Conservation (phyloP, 495 filamentous ascomycete genomes). For the Talaromyces stipitatus region DNA sequence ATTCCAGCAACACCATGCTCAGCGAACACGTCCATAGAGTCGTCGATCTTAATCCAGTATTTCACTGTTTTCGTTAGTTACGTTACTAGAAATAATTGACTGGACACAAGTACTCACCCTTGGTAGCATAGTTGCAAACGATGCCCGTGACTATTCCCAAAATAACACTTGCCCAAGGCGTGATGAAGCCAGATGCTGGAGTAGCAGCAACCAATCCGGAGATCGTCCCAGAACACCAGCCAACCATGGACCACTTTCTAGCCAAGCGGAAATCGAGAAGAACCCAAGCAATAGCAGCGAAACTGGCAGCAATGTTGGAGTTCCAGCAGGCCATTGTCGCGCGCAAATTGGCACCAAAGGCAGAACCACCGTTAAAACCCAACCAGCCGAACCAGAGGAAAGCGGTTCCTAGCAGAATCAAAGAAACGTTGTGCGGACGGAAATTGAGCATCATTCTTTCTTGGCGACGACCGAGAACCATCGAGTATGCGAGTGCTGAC, state of each 20-base stretch:
- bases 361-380: slow-evolving; percentile 94
- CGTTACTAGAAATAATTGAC: background rate
- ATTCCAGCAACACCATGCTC: slow-evolving; percentile 96
- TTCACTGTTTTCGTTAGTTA: slow-evolving; percentile 57
- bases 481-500: slow-evolving; percentile 87
- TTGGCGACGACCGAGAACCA: slow-evolving; percentile 91
- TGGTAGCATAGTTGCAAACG: slow-evolving; percentile 89
- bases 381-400: slow-evolving; percentile 99
- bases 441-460: slow-evolving; percentile 98
- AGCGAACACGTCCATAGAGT: slow-evolving; percentile 96
- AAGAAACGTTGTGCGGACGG: slow-evolving; percentile 94
- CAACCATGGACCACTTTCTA: slow-evolving; percentile 98
- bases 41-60: slow-evolving; percentile 90
- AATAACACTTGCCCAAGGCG: slow-evolving; percentile 82
- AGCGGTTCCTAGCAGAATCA: slow-evolving; percentile 91
- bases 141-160: slow-evolving; percentile 79
- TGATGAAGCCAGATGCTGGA: slow-evolving; percentile 80
- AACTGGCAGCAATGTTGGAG: slow-evolving; percentile 84
- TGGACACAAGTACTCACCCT: slow-evolving; percentile 49
- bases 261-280: slow-evolving; percentile 91
- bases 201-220: slow-evolving; percentile 86
- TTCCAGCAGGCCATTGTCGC: slow-evolving; percentile 98
- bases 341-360: slow-evolving; percentile 94
- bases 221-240: slow-evolving; percentile 94
- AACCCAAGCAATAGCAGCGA: slow-evolving; percentile 82